A percentile compares a stretch with the other conserved stretches of the same genome.
Evolutionary conservation across 148 eudicot genomes (phyloP).

Genomic region (Chenopodium formosanum): DNA sequence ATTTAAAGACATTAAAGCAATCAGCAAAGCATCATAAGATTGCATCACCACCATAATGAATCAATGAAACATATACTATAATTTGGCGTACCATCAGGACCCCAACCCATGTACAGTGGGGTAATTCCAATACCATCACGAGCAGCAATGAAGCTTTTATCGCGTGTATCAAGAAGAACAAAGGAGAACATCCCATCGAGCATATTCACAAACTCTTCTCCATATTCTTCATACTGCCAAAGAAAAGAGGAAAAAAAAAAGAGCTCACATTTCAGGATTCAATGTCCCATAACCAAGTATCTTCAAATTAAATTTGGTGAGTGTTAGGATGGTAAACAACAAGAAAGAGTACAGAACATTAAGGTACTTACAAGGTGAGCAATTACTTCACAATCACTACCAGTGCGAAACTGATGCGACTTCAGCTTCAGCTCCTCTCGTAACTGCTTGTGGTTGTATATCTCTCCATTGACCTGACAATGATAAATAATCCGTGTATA

Average conservation of each 20-base stretch:
- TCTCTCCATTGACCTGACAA: conserved; percentile 86
- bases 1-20: neutral
- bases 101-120: conserved; percentile 95
- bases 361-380: conserved; percentile 79
- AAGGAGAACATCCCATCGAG: conserved; percentile 97
- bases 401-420: conserved; percentile 73
- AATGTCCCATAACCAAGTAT: neutral
- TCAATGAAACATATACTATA: conserved; percentile 8
- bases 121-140: conserved; percentile 92
- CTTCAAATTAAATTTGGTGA: neutral
- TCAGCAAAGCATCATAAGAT: neutral
- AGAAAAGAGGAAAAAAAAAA: conserved; percentile 1
- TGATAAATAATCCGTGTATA: neutral
- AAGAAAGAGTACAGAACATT: neutral
- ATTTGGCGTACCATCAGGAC: conserved; percentile 76
- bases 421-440: conserved; percentile 58
- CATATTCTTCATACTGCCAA: conserved; percentile 78
- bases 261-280: neutral
- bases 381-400: conserved; percentile 93
- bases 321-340: neutral
- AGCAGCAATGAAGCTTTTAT: conserved; percentile 85
- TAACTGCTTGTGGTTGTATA: conserved; percentile 76
- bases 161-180: conserved; percentile 90
- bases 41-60: neutral
- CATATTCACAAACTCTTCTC: conserved; percentile 91